Conservation (phyloP, 352 stramenopile species). For the Peronospora destructor region DNA sequence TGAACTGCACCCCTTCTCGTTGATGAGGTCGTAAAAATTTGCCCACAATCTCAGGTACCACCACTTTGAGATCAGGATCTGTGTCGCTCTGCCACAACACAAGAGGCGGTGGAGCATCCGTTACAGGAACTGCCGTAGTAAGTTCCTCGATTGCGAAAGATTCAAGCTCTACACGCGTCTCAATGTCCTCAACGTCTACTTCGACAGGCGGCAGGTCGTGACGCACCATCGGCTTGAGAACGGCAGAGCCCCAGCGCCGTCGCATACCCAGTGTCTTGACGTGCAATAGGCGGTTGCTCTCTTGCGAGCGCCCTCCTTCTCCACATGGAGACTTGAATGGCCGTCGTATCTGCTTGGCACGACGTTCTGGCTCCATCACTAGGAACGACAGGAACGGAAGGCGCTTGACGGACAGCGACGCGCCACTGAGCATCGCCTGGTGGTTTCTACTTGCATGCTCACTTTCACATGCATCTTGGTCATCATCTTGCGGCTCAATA, state of each 20-base stretch:
- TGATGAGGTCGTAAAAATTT: slow-evolving; percentile 95
- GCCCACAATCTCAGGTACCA: slow-evolving; percentile 87
- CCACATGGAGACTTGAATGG: slow-evolving; percentile 78
- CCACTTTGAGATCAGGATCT: slow-evolving; percentile 50
- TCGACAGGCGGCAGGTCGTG: slow-evolving; percentile 58
- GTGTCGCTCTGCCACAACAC: slow-evolving; percentile 77
- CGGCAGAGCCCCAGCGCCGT: slow-evolving; percentile 42
- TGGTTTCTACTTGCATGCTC: slow-evolving; percentile 38
- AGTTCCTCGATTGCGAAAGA: slow-evolving; percentile 17
- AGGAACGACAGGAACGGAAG: slow-evolving; percentile 82
- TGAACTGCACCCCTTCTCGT: slow-evolving; percentile 94
- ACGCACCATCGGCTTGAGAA: slow-evolving; percentile 50
- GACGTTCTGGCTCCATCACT: slow-evolving; percentile 48
- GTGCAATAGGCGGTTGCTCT: slow-evolving; percentile 71
- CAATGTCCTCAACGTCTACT: slow-evolving; percentile 59
- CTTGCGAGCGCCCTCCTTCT: slow-evolving; percentile 41
- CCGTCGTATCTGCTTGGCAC: slow-evolving; percentile 46
- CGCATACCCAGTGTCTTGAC: slow-evolving; percentile 84
- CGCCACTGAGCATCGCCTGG: slow-evolving; percentile 41
- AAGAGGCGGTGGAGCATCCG: slow-evolving; percentile 50
- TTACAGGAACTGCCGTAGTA: slow-evolving; percentile 11
- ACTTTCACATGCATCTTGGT: slow-evolving; percentile 34
- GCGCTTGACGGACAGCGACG: slow-evolving; percentile 58
- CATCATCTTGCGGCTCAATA: slow-evolving; percentile 1
- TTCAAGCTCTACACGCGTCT: slow-evolving; percentile 26